Percentiles rank a stretch among this genome's conserved stretches.
Conservation (phyloP, 768 basidiomycete species). For the Suillus tomentosus region DNA sequence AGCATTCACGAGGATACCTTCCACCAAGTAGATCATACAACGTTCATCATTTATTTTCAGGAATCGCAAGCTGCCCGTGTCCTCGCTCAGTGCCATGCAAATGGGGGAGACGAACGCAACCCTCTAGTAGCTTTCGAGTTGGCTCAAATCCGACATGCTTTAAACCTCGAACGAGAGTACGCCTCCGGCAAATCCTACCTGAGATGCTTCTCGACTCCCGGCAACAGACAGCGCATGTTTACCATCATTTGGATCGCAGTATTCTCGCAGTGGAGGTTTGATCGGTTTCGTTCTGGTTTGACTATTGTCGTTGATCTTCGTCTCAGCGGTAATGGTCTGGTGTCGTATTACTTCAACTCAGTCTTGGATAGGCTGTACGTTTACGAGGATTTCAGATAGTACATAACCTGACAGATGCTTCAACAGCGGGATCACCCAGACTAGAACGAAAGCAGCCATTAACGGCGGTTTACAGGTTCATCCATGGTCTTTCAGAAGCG, state of each 20-base stretch:
- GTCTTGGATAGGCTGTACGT: conserved; percentile 55
- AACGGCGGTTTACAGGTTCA: conserved; percentile 62
- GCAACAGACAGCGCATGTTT: conserved; percentile 68
- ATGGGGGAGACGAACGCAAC: conserved; percentile 58
- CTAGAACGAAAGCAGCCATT: conserved; percentile 58
- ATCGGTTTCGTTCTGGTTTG: not conserved
- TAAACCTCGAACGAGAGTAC: conserved; percentile 61
- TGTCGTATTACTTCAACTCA: conserved; percentile 74
- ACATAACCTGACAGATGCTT: not conserved
- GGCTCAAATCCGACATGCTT: conserved; percentile 70
- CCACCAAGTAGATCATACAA: not conserved
- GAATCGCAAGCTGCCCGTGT: conserved; percentile 61
- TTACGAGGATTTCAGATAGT: not conserved
- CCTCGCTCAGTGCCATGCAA: conserved; percentile 71
- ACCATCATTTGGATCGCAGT: conserved; percentile 67
- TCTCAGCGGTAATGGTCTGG: conserved; percentile 63
- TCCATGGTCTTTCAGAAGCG: not conserved
- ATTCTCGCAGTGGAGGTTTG: conserved; percentile 76
- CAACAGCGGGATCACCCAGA: conserved; percentile 46
- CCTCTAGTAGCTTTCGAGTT: conserved; percentile 54
- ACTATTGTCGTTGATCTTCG: not conserved
- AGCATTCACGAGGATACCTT: conserved; percentile 19
- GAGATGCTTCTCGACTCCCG: conserved; percentile 59
- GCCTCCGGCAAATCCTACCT: conserved; percentile 49
- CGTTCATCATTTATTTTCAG: conserved; percentile 25